Evolutionary conservation across 768 basidiomycete genomes (phyloP).

Genomic region (Rhizopogon roseolus): DNA sequence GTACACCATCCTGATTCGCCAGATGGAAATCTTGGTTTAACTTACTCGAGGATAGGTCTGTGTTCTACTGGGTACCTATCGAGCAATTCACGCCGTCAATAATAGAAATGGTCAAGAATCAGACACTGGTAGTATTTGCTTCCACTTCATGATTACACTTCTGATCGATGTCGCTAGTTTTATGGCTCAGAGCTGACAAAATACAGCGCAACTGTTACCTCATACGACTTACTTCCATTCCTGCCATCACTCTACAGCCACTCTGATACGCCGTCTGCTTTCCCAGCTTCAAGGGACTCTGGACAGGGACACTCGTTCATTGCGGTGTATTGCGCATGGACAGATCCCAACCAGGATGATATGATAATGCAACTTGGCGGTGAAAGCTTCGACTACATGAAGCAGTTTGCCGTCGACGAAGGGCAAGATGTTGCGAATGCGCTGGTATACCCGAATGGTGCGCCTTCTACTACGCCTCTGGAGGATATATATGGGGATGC

Average conservation of each 20-base stretch:
- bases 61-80: background rate
- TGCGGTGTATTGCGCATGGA: slow-evolving; percentile 47
- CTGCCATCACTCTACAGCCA: slow-evolving; percentile 37
- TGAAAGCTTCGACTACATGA: slow-evolving; percentile 36
- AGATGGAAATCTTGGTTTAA: background rate
- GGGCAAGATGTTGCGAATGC: slow-evolving; percentile 36
- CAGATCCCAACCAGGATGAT: slow-evolving; percentile 27
- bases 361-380: slow-evolving; percentile 36
- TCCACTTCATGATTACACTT: background rate
- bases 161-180: slow-evolving; percentile 1
- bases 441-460: slow-evolving; percentile 58
- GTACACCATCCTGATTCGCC: background rate
- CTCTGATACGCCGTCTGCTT: slow-evolving; percentile 37
- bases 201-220: slow-evolving; percentile 1
- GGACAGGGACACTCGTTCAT: slow-evolving; percentile 35
- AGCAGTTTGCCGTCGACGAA: slow-evolving; percentile 27
- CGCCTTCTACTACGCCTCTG: slow-evolving; percentile 46
- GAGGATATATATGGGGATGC: slow-evolving; percentile 50
- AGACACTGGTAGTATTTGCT: background rate
- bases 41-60: background rate
- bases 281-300: slow-evolving; percentile 34
- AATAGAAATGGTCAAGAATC: background rate
- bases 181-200: slow-evolving; percentile 4
- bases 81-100: background rate
- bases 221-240: slow-evolving; percentile 43